These are phyloP conservation scores for Camelina sativa DNA, from an alignment of 345 rosid genomes.

Conservation along the genomic window DNA sequence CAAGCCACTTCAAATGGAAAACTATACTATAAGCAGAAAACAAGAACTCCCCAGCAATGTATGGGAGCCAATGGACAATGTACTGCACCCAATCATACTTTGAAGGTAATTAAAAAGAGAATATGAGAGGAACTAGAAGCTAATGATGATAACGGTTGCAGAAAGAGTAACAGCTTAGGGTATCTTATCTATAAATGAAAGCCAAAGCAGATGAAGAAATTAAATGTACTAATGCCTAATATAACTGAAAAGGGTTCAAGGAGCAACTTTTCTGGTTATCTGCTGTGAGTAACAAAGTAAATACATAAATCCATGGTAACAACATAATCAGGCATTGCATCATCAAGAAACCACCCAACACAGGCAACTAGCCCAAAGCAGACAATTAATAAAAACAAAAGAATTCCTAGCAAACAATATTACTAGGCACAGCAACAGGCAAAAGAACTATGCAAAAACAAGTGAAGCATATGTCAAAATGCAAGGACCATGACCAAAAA, in stretches of 20 bases:
- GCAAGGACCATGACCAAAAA: conserved; percentile 7
- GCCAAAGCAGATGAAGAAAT: background rate
- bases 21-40: background rate
- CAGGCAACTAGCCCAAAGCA: conserved; percentile 9
- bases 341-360: conserved; percentile 7
- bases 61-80: background rate
- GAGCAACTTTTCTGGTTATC: background rate
- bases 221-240: background rate
- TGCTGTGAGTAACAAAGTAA: background rate
- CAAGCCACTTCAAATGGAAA: conserved; percentile 8
- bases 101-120: background rate
- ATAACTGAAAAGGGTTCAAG: background rate
- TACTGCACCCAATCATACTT: background rate
- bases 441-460: background rate
- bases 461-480: conserved; percentile 16
- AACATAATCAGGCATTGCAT: conserved; percentile 14
- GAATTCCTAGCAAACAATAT: conserved; percentile 21
- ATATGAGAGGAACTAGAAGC: background rate
- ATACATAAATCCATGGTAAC: conserved; percentile 9
- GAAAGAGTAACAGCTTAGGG: background rate
- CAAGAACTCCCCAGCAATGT: background rate
- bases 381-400: conserved; percentile 1
- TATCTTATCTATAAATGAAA: background rate
- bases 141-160: conserved; percentile 14
- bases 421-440: conserved; percentile 11